Percentiles rank a stretch among this genome's conserved stretches.
These are phyloP conservation scores for Linnemannia hyalina DNA, from an alignment of 192 early-diverging fungal genomes.

Conservation along the genomic window DNA sequence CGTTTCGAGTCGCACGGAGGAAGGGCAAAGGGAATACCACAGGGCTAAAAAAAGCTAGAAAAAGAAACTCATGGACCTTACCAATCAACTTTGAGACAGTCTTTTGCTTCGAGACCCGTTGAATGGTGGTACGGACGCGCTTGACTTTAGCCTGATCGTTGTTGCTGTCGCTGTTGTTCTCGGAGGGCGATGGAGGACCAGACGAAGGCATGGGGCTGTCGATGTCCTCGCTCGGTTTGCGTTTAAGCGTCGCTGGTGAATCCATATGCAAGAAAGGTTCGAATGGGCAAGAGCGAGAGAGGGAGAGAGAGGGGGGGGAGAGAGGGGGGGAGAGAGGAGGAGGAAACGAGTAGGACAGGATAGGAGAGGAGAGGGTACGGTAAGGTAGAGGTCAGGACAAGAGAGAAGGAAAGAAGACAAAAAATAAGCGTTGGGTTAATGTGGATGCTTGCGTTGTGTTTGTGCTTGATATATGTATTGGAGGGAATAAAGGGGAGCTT, in stretches of 20 bases:
- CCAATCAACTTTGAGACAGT: conserved; percentile 53
- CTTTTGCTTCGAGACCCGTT: conserved; percentile 44
- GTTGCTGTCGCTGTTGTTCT: conserved; percentile 26
- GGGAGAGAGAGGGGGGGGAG: not conserved
- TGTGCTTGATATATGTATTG: not conserved
- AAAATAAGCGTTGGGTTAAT: conserved; percentile 12
- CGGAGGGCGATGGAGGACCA: conserved; percentile 45
- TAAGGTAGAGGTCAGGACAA: not conserved
- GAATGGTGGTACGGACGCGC: conserved; percentile 35
- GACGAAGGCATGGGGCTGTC: conserved; percentile 51
- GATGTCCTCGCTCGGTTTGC: conserved; percentile 50
- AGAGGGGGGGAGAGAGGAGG: no score
- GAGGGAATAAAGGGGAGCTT: not conserved
- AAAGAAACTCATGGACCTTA: conserved; percentile 16
- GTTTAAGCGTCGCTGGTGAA: conserved; percentile 33
- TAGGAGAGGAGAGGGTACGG: not conserved
- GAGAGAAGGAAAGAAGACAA: not conserved
- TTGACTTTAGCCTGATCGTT: conserved; percentile 50
- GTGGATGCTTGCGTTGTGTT: not conserved
- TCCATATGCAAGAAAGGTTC: not conserved
- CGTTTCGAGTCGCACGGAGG: not conserved
- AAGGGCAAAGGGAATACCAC: not conserved
- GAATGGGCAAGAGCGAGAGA: conserved; percentile 26
- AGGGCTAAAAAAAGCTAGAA: not conserved
- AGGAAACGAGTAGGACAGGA: not conserved